Conservation (phyloP, 306 rosid species). For the Bauhinia variegata region DNA sequence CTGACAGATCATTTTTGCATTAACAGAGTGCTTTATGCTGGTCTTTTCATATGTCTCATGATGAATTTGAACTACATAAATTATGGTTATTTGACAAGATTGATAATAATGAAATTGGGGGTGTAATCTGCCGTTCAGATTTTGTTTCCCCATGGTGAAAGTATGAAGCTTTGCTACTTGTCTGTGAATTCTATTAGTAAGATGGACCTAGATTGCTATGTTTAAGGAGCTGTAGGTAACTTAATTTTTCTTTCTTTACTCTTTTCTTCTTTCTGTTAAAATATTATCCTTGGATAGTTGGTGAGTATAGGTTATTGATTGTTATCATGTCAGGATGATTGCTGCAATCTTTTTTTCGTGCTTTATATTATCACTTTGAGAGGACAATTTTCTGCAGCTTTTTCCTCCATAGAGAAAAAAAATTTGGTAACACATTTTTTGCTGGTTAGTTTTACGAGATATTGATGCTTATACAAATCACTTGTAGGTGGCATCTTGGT, state of each 20-base stretch:
- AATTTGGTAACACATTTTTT: not conserved
- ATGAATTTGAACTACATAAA: conserved; percentile 21
- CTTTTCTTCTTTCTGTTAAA: too few species aligned
- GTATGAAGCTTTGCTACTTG: not conserved
- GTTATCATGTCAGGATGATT: too few species aligned
- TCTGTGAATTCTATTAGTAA: not conserved
- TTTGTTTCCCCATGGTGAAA: not conserved
- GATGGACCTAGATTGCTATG: not conserved
- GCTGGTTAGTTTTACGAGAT: conserved; percentile 1
- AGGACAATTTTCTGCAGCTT: too few species aligned
- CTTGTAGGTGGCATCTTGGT: conserved; percentile 98
- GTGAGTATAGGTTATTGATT: too few species aligned
- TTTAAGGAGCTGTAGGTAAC: too few species aligned
- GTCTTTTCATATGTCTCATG: conserved; percentile 9
- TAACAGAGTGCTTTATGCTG: conserved; percentile 6
- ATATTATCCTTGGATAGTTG: too few species aligned
- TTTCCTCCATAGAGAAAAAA: too few species aligned
- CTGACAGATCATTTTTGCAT: conserved; percentile 1
- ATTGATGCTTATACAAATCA: conserved; percentile 25
- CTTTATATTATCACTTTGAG: too few species aligned
- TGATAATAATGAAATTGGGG: not conserved
- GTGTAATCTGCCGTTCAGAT: not conserved
- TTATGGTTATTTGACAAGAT: conserved; percentile 25
- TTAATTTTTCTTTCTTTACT: too few species aligned
- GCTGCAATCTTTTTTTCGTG: too few species aligned